Evolutionary conservation across 352 stramenopile genomes (phyloP).

Genomic region (Phytophthora sp.): DNA sequence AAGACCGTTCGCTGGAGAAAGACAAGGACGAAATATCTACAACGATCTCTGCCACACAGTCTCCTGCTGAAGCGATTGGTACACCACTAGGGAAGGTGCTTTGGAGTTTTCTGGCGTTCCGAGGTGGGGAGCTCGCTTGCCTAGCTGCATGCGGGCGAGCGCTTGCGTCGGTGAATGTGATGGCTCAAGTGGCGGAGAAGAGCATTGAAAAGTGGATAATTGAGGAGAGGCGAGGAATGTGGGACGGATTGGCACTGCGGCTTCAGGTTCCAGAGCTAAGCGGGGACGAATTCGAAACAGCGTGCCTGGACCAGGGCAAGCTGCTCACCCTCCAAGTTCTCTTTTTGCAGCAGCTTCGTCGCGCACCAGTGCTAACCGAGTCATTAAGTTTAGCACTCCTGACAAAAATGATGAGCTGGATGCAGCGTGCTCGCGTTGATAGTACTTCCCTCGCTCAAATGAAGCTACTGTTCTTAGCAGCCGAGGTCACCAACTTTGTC

Average conservation of each 20-base stretch:
- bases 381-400: constrained; percentile 73
- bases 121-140: constrained; percentile 78
- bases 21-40: constrained; percentile 19
- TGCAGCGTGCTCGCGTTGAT: constrained; percentile 63
- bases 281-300: constrained; percentile 76
- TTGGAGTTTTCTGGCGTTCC: constrained; percentile 84
- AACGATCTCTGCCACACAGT: constrained; percentile 13
- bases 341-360: constrained; percentile 75
- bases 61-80: constrained; percentile 60
- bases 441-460: constrained; percentile 72
- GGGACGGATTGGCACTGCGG: constrained; percentile 60
- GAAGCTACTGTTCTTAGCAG: constrained; percentile 84
- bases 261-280: constrained; percentile 84
- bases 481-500: constrained; percentile 79
- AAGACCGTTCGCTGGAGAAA: constrained; percentile 23
- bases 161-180: constrained; percentile 82
- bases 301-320: constrained; percentile 75
- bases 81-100: constrained; percentile 66
- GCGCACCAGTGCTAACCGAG: constrained; percentile 68
- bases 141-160: constrained; percentile 73
- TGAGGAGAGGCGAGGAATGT: constrained; percentile 69
- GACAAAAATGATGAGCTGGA: constrained; percentile 75
- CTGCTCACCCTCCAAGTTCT: constrained; percentile 81
- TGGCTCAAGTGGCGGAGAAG: constrained; percentile 81
- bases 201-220: constrained; percentile 90